Percentiles rank a stretch among this genome's conserved stretches.
Evolutionary conservation across 768 basidiomycete genomes (phyloP).

Genomic region (Lactarius sp.): DNA sequence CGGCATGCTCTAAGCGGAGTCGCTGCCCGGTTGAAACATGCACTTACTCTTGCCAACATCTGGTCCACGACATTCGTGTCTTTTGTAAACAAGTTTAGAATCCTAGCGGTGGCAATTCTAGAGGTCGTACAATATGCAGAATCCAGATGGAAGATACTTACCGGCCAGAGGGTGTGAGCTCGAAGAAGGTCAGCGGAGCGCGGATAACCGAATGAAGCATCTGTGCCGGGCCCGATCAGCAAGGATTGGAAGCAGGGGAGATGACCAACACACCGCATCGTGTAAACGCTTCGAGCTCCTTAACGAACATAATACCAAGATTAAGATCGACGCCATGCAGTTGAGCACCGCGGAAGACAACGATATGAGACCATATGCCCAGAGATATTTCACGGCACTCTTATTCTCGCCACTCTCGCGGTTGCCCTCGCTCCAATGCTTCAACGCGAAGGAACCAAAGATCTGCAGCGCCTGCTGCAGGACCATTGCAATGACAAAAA

Average conservation of each 20-base stretch:
- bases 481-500: constrained; percentile 50
- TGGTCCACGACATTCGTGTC: constrained; percentile 87
- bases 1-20: constrained; percentile 1
- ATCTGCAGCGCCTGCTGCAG: constrained; percentile 57
- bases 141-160: constrained; percentile 31
- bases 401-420: constrained; percentile 50
- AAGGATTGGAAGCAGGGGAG: neutral
- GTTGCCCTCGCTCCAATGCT: constrained; percentile 81
- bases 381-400: constrained; percentile 52
- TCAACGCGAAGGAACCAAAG: constrained; percentile 58
- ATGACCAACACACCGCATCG: constrained; percentile 50
- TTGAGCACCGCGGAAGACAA: constrained; percentile 51
- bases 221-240: constrained; percentile 34
- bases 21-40: neutral
- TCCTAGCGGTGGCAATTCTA: constrained; percentile 40
- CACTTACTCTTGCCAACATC: constrained; percentile 57
- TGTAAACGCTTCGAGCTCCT: constrained; percentile 72
- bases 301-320: constrained; percentile 76
- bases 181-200: constrained; percentile 86
- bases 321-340: constrained; percentile 52
- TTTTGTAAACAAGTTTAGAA: constrained; percentile 87
- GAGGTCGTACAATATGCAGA: neutral
- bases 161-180: constrained; percentile 82
- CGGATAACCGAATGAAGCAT: constrained; percentile 78
- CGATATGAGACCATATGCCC: constrained; percentile 66